Evolutionary conservation across 179 eudicot species (phyloP), one percentile per base, ranked within the genome.

Genomic region (Drosera spatulata): DNA sequence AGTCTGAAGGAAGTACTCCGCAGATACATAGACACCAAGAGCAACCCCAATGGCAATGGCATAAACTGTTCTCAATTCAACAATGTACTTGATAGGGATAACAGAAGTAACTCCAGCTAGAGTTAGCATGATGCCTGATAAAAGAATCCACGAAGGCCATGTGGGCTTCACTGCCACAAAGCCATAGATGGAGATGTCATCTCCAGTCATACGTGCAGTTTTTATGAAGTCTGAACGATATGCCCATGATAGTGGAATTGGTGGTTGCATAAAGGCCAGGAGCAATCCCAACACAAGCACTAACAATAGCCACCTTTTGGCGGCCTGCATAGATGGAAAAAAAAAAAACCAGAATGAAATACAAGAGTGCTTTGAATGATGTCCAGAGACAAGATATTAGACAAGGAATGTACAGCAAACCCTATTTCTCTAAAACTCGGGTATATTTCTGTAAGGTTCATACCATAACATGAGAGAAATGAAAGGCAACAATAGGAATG

Each of bases 111-210:
- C 73, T 53, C 94, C 93, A 42, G 97, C 96, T 10, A 93, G 84
- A 39, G 93, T 80, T 66, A 93, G 97, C 42, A 93, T 83, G 70
- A 85, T 79, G 38, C 91, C 78, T 46, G 76, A 66, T 59, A 93
- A 85, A 45, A 93, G 97, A 55, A 93, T 79, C 99, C 99, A 93
- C 55, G 99, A 81, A 48, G 97, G 99, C 99, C 99, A 93, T 59
- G 97, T 86, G 60, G 93, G 91, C 76, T 87, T 89, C 59, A 84
- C 63, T 39, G 95, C 79, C 77, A 81, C 64, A 75, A 87, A 83
- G 59, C 99, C 99, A 52, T 94, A 90, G 39, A 94, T 94, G 53
- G 95, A 80, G 65, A 94, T 75, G 68, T 94, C 99, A 71, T 94
- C 99, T 11, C 85, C 84, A 60, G 97, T 82, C 71, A 80, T 85